Percentiles rank a stretch among this genome's conserved stretches.
These are phyloP conservation scores for Annulohypoxylon maeteangense DNA, from an alignment of 495 filamentous ascomycete genomes.

Conservation along the genomic window DNA sequence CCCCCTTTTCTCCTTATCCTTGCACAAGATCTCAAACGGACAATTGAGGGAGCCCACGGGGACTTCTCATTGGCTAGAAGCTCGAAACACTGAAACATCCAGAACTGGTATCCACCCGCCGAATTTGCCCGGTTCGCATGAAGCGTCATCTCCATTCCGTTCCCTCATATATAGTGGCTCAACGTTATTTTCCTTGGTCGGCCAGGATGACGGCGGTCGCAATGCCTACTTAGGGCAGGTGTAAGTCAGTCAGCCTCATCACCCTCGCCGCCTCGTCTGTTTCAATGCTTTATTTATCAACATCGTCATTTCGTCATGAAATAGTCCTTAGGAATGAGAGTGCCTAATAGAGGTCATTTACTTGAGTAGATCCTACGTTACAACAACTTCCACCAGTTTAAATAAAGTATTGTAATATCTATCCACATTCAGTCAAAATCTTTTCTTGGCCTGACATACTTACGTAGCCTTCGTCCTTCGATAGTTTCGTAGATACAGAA, in stretches of 20 bases:
- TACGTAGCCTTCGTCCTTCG: neutral
- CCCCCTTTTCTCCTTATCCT: slow-evolving; percentile 27
- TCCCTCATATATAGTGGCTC: slow-evolving; percentile 31
- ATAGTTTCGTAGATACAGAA: neutral
- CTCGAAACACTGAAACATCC: slow-evolving; percentile 44
- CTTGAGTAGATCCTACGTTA: slow-evolving; percentile 15
- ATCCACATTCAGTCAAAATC: neutral
- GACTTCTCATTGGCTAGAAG: slow-evolving; percentile 25
- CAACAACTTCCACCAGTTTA: neutral
- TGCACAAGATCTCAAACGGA: slow-evolving; percentile 34
- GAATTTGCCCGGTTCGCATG: slow-evolving; percentile 25
- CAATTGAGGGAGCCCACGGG: slow-evolving; percentile 29
- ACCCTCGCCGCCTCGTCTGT: slow-evolving; percentile 12
- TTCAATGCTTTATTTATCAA: slow-evolving; percentile 21
- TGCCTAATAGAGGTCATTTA: neutral
- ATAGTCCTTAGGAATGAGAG: neutral
- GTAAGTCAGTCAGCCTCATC: slow-evolving; percentile 18
- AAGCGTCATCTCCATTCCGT: slow-evolving; percentile 38
- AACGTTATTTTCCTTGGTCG: slow-evolving; percentile 2
- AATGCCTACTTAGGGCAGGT: slow-evolving; percentile 34
- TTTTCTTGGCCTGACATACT: neutral
- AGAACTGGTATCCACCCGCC: slow-evolving; percentile 4
- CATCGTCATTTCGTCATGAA: slow-evolving; percentile 5
- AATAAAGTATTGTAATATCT: slow-evolving; percentile 1
- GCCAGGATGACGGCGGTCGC: neutral